Percentiles rank a stretch among this genome's conserved stretches.
phyloP scores from a whole-genome alignment of 129 eudicot genomes.

The Ambrosia trifida region DNA sequence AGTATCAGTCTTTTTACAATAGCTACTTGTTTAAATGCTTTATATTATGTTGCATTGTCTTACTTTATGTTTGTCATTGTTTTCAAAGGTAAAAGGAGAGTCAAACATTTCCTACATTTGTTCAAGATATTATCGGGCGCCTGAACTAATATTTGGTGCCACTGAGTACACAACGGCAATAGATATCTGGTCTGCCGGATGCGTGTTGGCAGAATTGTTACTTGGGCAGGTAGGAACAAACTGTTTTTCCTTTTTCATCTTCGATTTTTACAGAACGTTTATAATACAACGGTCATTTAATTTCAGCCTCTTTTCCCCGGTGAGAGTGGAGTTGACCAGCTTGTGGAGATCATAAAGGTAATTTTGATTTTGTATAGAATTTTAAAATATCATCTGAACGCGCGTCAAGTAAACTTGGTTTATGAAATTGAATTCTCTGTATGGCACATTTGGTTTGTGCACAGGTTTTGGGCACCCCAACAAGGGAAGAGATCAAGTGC shows the following conservation, averaged over 20 bases:
- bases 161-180: conserved; percentile 82
- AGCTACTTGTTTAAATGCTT: neutral
- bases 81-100: conserved; percentile 66
- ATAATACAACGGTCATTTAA: no score
- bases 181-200: conserved; percentile 66
- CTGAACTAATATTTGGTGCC: conserved; percentile 49
- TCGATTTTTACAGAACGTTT: no score
- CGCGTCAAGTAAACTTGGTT: neutral
- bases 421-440: neutral
- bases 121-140: conserved; percentile 66
- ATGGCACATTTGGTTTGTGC: conserved; percentile 13
- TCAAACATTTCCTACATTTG: conserved; percentile 82
- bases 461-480: conserved; percentile 80
- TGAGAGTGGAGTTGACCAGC: conserved; percentile 85
- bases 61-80: neutral
- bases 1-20: conserved; percentile 16
- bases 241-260: neutral
- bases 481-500: conserved; percentile 92
- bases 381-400: neutral
- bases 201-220: conserved; percentile 56
- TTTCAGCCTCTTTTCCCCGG: conserved; percentile 55
- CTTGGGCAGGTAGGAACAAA: conserved; percentile 49
- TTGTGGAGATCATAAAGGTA: conserved; percentile 91
- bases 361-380: neutral
- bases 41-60: conserved; percentile 3